phyloP scores from a whole-genome alignment of 2,329 filamentous ascomycete genomes.

The Scopulariopsis brevicaulis region DNA sequence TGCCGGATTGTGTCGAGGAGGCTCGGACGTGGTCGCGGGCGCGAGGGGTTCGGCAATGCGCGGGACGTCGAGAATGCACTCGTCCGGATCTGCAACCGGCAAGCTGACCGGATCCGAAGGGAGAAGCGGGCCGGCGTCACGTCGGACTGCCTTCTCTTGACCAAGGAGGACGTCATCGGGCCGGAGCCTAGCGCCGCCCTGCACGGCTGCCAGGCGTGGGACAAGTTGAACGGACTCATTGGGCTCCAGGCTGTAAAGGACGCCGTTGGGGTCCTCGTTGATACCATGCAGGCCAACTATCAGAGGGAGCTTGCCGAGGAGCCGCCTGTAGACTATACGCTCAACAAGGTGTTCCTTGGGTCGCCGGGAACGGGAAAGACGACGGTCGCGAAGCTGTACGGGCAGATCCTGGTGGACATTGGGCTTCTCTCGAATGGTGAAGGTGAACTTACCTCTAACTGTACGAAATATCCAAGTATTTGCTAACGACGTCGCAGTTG shows the following conservation, averaged over 20 bases:
- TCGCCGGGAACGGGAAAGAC: conserved; percentile 69
- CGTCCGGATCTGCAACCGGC: conserved; percentile 40
- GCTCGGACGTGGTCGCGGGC: conserved; percentile 49
- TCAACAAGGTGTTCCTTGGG: conserved; percentile 62
- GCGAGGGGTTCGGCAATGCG: conserved; percentile 63
- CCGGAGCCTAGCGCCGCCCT: conserved; percentile 49
- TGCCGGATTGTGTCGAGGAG: conserved; percentile 50
- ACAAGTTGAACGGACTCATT: conserved; percentile 42
- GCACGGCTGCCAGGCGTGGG: conserved; percentile 41
- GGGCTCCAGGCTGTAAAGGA: conserved; percentile 54
- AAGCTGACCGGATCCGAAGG: conserved; percentile 40
- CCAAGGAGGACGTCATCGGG: conserved; percentile 59
- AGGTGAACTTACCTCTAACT: conserved; percentile 23
- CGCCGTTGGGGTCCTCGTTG: conserved; percentile 44
- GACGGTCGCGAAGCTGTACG: conserved; percentile 63
- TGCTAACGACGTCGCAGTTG: conserved; percentile 25
- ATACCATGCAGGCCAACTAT: conserved; percentile 53
- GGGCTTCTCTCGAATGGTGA: conserved; percentile 58
- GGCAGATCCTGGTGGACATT: conserved; percentile 53
- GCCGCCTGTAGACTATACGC: conserved; percentile 42
- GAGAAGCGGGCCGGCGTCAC: conserved; percentile 27
- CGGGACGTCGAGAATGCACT: conserved; percentile 54
- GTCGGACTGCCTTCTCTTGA: conserved; percentile 44
- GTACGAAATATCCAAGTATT: background rate
- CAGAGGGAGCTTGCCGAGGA: conserved; percentile 52